Conservation (phyloP, 176 grass and related monocot species). For the Poa annua region DNA sequence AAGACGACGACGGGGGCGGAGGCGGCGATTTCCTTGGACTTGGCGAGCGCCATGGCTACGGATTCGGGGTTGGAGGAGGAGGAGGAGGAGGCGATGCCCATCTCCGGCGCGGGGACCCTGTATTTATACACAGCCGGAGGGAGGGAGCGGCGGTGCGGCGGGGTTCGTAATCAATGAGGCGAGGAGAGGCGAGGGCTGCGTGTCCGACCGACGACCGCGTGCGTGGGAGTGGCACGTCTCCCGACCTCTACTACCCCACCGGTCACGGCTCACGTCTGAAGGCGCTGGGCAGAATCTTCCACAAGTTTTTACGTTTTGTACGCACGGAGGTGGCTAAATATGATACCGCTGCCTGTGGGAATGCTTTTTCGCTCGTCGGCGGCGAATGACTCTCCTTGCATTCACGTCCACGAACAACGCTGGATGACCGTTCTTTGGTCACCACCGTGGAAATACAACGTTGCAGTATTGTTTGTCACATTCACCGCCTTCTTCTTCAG, state of each 20-base stretch:
- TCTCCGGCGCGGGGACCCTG: background rate
- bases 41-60: constrained; percentile 61
- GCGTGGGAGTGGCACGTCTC: constrained; percentile 6
- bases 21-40: constrained; percentile 75
- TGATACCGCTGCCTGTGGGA: too few species aligned
- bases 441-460: too few species aligned
- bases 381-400: too few species aligned
- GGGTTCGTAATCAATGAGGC: background rate
- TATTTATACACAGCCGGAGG: constrained; percentile 28
- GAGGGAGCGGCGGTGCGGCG: background rate
- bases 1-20: constrained; percentile 77
- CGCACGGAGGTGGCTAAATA: background rate
- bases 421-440: too few species aligned
- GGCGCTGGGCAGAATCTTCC: too few species aligned
- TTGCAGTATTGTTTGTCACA: background rate
- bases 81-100: constrained; percentile 49
- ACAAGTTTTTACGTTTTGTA: background rate
- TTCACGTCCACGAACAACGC: too few species aligned
- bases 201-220: background rate
- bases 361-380: too few species aligned
- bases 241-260: background rate
- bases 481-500: background rate
- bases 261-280: background rate
- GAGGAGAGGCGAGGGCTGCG: background rate
- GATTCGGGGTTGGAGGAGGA: constrained; percentile 43